Evolutionary conservation across 2,329 filamentous ascomycete species (phyloP), one percentile per base, ranked within the genome.

Genomic region (Diaporthe sp.): DNA sequence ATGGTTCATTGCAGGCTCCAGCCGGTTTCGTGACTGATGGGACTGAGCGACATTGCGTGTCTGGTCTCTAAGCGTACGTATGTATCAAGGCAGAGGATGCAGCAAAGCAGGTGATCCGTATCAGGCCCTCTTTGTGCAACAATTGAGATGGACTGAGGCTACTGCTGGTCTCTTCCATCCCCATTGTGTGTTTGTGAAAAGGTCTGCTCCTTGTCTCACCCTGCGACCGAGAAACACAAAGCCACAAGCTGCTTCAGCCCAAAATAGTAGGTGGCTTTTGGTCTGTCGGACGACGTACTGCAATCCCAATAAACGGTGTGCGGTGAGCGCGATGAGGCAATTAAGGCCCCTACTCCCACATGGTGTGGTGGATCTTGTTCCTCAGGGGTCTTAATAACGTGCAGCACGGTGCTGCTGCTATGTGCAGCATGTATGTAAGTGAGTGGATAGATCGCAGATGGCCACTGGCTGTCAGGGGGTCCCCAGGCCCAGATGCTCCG

Each of bases 321-420:
- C 65, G 65, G 49, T 69, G 65, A 69, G 65, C 3, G 55, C n/a
- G 44, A 55, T 55, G 65, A 55, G 65, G 46, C 49, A 69, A 55
- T 69, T 42, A 69, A 55, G 65, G 49, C 46, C 49, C 46, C 49
- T 42, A 42, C 65, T 55, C 65, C 65, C 65, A 53, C 65, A 69
- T 42, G 49, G 65, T 25, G 65, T 34, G 34, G 65, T 69, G 65
- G 65, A 55, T 55, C 65, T 42, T 55, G 46, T n/a, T 17, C 42
- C 65, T 69, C 65, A 69, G 65, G 65, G 65, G 65, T 69, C 49
- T 42, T 15, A 69, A 68, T 69, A 55, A 69, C 34, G 34, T 37
- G 17, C 49, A 68, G 62, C 62, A 37, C 28, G 4, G 44, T n/a
- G 19, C 61, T 51, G 44, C 42, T 49, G n/a, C 17, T 13, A 46